Percentiles rank a stretch among this genome's conserved stretches.
phyloP scores from a whole-genome alignment of 2,329 filamentous ascomycete genomes.

The Gremmenia infestans region DNA sequence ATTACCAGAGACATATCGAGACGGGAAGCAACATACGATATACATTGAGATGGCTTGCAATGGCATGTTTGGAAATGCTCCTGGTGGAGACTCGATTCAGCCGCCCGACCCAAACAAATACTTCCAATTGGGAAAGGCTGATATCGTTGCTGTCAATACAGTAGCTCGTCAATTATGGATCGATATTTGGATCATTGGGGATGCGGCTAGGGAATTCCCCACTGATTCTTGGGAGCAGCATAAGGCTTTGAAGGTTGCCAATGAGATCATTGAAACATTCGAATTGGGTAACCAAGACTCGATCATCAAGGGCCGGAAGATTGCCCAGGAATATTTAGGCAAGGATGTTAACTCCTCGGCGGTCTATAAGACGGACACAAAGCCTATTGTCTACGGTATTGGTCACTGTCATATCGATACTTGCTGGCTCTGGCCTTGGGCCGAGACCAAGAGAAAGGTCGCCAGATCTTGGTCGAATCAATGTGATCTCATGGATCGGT shows the following conservation, averaged over 20 bases:
- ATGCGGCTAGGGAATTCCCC: conserved; percentile 88
- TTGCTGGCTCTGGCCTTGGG: conserved; percentile 98
- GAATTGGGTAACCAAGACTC: conserved; percentile 74
- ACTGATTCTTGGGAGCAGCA: conserved; percentile 85
- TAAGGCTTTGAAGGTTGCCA: conserved; percentile 75
- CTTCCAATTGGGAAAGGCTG: conserved; percentile 70
- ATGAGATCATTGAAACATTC: conserved; percentile 85
- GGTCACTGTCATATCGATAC: conserved; percentile 98
- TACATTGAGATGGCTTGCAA: conserved; percentile 99
- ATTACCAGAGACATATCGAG: conserved; percentile 72
- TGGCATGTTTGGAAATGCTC: conserved; percentile 93
- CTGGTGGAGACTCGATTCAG: conserved; percentile 79
- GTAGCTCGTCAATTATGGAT: conserved; percentile 78
- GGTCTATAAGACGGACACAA: conserved; percentile 73
- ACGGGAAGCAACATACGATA: conserved; percentile 81
- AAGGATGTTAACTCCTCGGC: conserved; percentile 73
- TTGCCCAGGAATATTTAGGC: conserved; percentile 79
- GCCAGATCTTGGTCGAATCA: conserved; percentile 95
- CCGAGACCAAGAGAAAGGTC: conserved; percentile 94
- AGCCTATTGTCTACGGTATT: conserved; percentile 78
- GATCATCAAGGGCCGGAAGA: conserved; percentile 73
- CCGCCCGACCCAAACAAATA: conserved; percentile 82
- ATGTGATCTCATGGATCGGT: conserved; percentile 90
- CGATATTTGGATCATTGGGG: conserved; percentile 94
- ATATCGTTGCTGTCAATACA: conserved; percentile 85